Evolutionary conservation across 495 filamentous ascomycete species (phyloP).

Genomic region (Lepidopterella palustris): DNA sequence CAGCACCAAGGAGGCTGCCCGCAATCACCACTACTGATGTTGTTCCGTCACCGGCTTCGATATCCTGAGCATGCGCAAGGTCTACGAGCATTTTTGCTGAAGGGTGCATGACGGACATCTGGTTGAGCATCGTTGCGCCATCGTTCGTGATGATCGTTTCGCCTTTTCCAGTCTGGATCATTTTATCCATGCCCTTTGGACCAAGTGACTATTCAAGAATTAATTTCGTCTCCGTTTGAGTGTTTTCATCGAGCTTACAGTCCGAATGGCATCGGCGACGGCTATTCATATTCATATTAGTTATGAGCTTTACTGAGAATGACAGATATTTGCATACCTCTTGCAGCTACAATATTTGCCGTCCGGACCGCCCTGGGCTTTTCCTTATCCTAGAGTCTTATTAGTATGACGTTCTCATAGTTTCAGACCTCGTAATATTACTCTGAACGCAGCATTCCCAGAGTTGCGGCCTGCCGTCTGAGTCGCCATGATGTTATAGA

Average conservation of each 20-base stretch:
- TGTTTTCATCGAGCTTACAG: constrained; percentile 42
- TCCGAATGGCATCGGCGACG: constrained; percentile 94
- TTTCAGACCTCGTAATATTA: constrained; percentile 35
- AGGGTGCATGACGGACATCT: constrained; percentile 98
- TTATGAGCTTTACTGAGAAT: constrained; percentile 17
- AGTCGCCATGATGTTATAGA: constrained; percentile 34
- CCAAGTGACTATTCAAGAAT: constrained; percentile 53
- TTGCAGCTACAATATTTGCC: constrained; percentile 91
- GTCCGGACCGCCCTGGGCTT: constrained; percentile 95
- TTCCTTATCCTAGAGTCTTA: constrained; percentile 74
- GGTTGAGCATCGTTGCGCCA: constrained; percentile 95
- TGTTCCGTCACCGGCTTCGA: constrained; percentile 96
- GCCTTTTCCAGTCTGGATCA: constrained; percentile 96
- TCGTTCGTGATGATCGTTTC: constrained; percentile 94
- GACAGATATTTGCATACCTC: constrained; percentile 64
- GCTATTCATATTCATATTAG: constrained; percentile 47
- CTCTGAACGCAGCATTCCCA: constrained; percentile 72
- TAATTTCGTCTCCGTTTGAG: constrained; percentile 7
- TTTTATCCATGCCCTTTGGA: constrained; percentile 91
- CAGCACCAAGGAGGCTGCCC: constrained; percentile 87
- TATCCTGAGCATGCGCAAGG: constrained; percentile 92
- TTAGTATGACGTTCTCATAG: constrained; percentile 28
- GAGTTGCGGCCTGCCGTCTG: constrained; percentile 47
- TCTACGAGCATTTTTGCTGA: constrained; percentile 98
- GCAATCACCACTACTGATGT: constrained; percentile 98